Base-by-base conservation (phyloP, 2,329 filamentous ascomycete genomes). In the Zasmidium cellare region DNA sequence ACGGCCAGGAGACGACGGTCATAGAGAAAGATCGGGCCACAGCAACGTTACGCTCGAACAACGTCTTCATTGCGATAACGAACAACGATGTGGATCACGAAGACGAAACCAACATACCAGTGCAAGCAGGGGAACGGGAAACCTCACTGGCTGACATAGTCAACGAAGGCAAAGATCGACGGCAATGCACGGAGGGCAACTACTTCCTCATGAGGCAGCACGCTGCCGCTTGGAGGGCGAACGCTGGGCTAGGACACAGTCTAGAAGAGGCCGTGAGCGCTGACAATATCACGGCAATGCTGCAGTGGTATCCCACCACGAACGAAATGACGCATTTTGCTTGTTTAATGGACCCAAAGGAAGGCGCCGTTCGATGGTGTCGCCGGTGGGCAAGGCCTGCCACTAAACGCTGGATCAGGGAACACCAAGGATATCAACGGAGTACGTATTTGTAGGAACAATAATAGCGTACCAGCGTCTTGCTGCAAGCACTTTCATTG, bases 271-370 rank as follows among this genome's bases (percentile, higher is more conserved):
- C 50, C 58, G 64, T 68, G 46, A 72, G 58, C 25, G 70, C 65
- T 58, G 68, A 71, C 9, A 72, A 77, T 25, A 65, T 85, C 2
- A 71, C 76, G 1, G 63, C 71, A 11, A 84, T 83, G 83, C 71
- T 85, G 9, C 72, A 73, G 20, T 72, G 72, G 14, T 82, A 79
- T 58, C 84, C 84, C 0, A 80, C 82, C 2, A 78, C 78, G 16
- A 87, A 86, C 64, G 80, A 84, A 55, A 75, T 74, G 35, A 86
- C 83, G 1, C 84, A 87, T 70, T 87, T 82, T 69, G 78, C 79
- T 3, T 77, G 78, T 19, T 71, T 87, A 24, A 79, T 87, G 79
- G 84, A 87, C 70, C 80, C 84, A 9, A 49, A 45, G 18, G 44
- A 57, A 31, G 65, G 66, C 1, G 49, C 11, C 16, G 53, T 66